Base-by-base conservation (phyloP, 2,329 filamentous ascomycete genomes). In the Davidsoniella australis region DNA sequence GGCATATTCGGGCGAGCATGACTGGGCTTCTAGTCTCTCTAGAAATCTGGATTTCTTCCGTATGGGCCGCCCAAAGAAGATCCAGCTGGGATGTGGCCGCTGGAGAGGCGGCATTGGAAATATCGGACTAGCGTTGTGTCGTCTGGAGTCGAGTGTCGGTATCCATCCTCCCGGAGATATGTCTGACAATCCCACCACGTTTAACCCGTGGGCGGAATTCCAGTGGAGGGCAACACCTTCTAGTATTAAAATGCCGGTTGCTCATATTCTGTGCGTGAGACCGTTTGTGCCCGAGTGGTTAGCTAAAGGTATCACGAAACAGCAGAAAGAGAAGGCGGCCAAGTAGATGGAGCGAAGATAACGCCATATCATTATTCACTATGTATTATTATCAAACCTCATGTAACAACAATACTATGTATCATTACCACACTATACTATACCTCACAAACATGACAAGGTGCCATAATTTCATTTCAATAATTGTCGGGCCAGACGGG, bases 141-240 rank as follows among this genome's bases (percentile, higher is more conserved):
- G 89, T 23, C 65, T 96, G 57, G 87, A 94, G 66, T 80, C 81
- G 60, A 95, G 95, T 88, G 94, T 85, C 4, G 82, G 86, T 59
- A 67, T 91, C 44, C 68, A 69, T 33, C 66, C 91, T 48, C 82
- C 82, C 2, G 82, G 78, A 4, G 47, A 52, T 24, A 75, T 76
- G 50, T 78, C 82, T 54, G 43, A 47, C 14, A 72, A 74, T 0
- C 73, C 74, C 4, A 77, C 79, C 1, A 73, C 73, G 16, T 85
- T 71, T 60, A 75, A 67, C 52, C 70, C 74, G 0, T 71, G 69
- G 1, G 71, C 79, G 51, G 73, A 82, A 62, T 83, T 51, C 29
- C 24, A 45, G 20, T 48, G 10, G 60, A 59, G 12, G 58, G 24
- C 33, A 26, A 12, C 16, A 40, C 14, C 5, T 36, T 18, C 36